Evolutionary conservation across 2,329 filamentous ascomycete genomes (phyloP).

Genomic region (Onygenales sp.): DNA sequence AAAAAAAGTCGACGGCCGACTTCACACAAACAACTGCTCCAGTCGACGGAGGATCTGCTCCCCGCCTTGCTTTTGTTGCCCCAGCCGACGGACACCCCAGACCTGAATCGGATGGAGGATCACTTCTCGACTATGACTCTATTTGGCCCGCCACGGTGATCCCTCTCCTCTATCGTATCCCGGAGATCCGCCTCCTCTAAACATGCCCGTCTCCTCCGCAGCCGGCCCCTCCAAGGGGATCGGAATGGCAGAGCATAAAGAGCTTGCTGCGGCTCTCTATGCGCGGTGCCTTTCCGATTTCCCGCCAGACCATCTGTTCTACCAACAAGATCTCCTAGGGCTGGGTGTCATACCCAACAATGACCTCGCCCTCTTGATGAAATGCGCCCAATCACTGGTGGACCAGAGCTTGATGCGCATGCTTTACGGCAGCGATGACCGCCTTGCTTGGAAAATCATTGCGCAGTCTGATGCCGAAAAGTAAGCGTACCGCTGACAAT

Average conservation of each 20-base stretch:
- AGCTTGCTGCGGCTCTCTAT: conserved; percentile 37
- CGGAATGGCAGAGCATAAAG: conserved; percentile 19
- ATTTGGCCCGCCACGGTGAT: conserved; percentile 22
- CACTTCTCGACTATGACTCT: conserved; percentile 23
- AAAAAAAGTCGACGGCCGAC: conserved; percentile 1
- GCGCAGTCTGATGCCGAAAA: conserved; percentile 40
- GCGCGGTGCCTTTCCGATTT: conserved; percentile 32
- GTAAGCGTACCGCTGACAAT: conserved; percentile 19
- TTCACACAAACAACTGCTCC: background rate
- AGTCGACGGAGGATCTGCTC: background rate
- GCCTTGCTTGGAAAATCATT: conserved; percentile 39
- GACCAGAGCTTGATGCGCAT: conserved; percentile 38
- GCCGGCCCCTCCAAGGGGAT: conserved; percentile 15
- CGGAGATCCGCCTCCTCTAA: background rate
- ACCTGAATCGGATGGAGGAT: conserved; percentile 1
- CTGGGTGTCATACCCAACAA: conserved; percentile 35
- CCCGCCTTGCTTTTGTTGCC: background rate
- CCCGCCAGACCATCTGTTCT: conserved; percentile 34
- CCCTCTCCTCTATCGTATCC: conserved; percentile 7
- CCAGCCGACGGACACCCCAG: background rate
- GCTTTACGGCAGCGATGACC: conserved; percentile 33
- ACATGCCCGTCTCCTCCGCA: conserved; percentile 19
- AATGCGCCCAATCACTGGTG: conserved; percentile 36
- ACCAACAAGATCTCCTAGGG: conserved; percentile 36
- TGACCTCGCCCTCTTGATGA: conserved; percentile 32